Conservation (phyloP, 106 monocot genomes). For the Acanthochlamys bracteata region DNA sequence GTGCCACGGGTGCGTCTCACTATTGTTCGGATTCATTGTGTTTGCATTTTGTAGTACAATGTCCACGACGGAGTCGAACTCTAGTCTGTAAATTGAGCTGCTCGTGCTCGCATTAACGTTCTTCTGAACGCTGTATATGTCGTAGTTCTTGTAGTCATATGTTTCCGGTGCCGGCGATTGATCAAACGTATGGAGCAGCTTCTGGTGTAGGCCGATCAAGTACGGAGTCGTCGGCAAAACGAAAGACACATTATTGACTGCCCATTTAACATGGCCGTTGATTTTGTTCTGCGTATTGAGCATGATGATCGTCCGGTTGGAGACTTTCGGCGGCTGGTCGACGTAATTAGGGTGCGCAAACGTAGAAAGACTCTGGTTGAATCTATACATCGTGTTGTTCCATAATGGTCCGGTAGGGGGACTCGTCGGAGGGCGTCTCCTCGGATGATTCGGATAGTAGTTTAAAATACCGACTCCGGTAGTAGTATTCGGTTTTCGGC, state of each 20-base stretch:
- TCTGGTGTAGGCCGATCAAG: constrained; percentile 38
- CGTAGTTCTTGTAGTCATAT: no score
- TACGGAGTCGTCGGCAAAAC: constrained; percentile 62
- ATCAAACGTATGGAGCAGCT: no score
- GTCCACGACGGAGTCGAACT: constrained; percentile 68
- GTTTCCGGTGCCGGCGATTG: no score
- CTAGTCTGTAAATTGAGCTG: constrained; percentile 34
- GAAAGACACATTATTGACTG: constrained; percentile 77
- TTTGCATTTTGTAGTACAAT: constrained; percentile 87
- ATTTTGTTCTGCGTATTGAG: constrained; percentile 79
- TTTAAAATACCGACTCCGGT: neutral
- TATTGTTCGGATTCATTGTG: constrained; percentile 46
- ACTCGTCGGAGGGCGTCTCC: neutral
- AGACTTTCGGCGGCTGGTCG: constrained; percentile 13
- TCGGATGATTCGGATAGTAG: neutral
- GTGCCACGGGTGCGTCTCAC: constrained; percentile 94
- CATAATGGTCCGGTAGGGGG: neutral
- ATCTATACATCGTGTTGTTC: constrained; percentile 2
- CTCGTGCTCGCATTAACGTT: constrained; percentile 58
- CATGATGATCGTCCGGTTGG: no score
- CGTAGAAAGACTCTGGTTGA: neutral
- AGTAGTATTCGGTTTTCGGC: neutral
- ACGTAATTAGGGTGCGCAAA: no score
- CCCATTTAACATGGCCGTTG: constrained; percentile 57
- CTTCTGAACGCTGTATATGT: no score